Percentiles rank a stretch among this genome's conserved stretches.
Conservation (phyloP, 768 basidiomycete genomes). For the Mycena leptocephala region DNA sequence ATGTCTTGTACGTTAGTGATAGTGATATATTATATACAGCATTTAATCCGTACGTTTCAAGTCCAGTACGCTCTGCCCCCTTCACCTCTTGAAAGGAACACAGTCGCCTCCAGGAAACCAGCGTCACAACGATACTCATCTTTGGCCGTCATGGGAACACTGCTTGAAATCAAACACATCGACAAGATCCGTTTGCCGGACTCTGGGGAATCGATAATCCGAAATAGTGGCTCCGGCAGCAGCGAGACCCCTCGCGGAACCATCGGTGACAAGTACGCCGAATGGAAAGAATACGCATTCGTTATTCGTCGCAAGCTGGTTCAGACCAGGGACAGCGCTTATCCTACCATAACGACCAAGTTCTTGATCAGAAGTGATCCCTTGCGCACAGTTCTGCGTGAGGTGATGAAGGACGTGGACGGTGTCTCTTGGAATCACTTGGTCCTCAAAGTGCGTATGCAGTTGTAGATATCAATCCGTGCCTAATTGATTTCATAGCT, state of each 20-base stretch:
- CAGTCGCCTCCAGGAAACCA: too few species aligned
- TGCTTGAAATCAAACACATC: neutral
- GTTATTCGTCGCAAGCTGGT: neutral
- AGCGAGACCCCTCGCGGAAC: neutral
- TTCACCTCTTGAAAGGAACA: too few species aligned
- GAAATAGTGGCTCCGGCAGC: neutral
- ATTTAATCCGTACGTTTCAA: too few species aligned
- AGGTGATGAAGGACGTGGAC: neutral
- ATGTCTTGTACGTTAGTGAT: too few species aligned
- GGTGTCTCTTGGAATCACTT: neutral
- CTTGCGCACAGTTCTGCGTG: neutral
- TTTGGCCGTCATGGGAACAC: too few species aligned
- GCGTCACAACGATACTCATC: too few species aligned
- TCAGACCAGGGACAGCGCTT: neutral
- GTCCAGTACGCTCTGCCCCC: too few species aligned
- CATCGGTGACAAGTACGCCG: neutral
- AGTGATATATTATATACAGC: too few species aligned
- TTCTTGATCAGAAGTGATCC: conserved; percentile 3
- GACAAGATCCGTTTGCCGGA: neutral
- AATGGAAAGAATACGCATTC: neutral
- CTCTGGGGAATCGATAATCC: neutral
- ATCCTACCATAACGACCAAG: neutral
- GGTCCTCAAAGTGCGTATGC: neutral
- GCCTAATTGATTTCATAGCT: neutral
- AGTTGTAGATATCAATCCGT: neutral